Evolutionary conservation across 75 land plant genomes (phyloP).

Genomic region (Picea glauca): DNA sequence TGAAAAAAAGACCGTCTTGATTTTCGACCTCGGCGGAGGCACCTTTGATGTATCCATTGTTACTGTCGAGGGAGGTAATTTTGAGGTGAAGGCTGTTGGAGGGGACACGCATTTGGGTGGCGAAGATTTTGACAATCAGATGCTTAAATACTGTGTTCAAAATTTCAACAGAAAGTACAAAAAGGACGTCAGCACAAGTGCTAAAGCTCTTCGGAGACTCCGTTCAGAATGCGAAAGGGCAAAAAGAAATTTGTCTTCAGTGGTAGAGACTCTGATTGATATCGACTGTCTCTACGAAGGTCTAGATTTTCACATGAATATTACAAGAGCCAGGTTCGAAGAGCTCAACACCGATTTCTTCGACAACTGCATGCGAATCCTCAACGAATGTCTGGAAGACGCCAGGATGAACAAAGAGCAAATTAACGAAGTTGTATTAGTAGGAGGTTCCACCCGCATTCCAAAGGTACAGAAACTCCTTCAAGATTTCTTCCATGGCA

Average conservation of each 20-base stretch:
- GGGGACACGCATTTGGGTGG: conserved; percentile 42
- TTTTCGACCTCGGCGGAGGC: conserved; percentile 26
- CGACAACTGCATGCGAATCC: conserved; percentile 37
- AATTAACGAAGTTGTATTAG: conserved; percentile 23
- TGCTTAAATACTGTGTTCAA: conserved; percentile 29
- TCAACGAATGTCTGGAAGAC: conserved; percentile 31
- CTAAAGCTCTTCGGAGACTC: conserved; percentile 28
- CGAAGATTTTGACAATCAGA: conserved; percentile 30
- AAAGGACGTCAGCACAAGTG: conserved; percentile 24
- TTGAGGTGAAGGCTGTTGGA: conserved; percentile 29
- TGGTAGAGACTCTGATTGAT: conserved; percentile 23
- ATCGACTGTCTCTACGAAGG: conserved; percentile 29
- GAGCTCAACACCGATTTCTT: conserved; percentile 33
- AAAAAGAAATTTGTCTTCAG: conserved; percentile 22
- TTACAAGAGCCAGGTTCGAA: conserved; percentile 31
- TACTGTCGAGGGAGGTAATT: conserved; percentile 36
- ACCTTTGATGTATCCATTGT: conserved; percentile 30
- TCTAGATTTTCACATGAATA: conserved; percentile 19
- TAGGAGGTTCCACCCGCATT: conserved; percentile 30
- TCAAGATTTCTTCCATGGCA: background rate
- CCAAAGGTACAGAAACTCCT: conserved; percentile 28
- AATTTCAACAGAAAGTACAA: conserved; percentile 29
- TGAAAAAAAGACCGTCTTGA: conserved; percentile 5
- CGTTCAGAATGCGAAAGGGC: conserved; percentile 32
- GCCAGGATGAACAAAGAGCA: conserved; percentile 17